These are phyloP conservation scores for Colletotrichum acutatum DNA, from an alignment of 2,329 filamentous ascomycete genomes.

Conservation along the genomic window DNA sequence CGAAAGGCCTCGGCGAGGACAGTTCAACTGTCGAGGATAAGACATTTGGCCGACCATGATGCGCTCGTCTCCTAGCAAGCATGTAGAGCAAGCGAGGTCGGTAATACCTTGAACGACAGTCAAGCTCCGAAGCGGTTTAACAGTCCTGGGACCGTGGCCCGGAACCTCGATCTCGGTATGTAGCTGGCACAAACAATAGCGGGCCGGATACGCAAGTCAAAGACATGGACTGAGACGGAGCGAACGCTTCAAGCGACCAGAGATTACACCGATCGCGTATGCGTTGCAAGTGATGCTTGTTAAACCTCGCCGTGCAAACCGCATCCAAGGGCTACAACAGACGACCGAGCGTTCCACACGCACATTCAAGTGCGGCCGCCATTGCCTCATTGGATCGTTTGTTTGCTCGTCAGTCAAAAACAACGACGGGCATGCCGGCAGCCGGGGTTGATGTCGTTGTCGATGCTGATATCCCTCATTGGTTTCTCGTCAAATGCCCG, in stretches of 20 bases:
- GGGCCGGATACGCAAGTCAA: not conserved
- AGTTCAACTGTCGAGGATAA: not conserved
- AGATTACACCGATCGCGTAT: not conserved
- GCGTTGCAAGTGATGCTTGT: not conserved
- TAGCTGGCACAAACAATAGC: not conserved
- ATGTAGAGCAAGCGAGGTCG: not conserved
- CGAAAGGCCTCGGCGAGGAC: not conserved
- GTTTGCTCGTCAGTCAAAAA: constrained; percentile 2
- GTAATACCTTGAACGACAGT: not conserved
- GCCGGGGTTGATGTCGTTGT: not conserved
- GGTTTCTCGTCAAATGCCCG: not conserved
- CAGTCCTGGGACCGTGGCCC: not conserved
- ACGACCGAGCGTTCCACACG: constrained; percentile 18
- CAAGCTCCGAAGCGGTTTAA: not conserved
- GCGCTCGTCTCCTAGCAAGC: not conserved
- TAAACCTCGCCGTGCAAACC: not conserved
- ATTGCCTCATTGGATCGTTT: not conserved
- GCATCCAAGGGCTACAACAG: constrained; percentile 7
- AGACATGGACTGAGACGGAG: not conserved
- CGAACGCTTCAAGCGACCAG: not conserved
- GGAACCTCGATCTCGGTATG: constrained; percentile 18
- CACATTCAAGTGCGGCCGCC: not conserved
- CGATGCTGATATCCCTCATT: not conserved
- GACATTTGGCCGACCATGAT: not conserved
- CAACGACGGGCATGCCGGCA: not conserved